phyloP scores from a whole-genome alignment of 2,329 filamentous ascomycete species.

The Talaromyces sp. region DNA sequence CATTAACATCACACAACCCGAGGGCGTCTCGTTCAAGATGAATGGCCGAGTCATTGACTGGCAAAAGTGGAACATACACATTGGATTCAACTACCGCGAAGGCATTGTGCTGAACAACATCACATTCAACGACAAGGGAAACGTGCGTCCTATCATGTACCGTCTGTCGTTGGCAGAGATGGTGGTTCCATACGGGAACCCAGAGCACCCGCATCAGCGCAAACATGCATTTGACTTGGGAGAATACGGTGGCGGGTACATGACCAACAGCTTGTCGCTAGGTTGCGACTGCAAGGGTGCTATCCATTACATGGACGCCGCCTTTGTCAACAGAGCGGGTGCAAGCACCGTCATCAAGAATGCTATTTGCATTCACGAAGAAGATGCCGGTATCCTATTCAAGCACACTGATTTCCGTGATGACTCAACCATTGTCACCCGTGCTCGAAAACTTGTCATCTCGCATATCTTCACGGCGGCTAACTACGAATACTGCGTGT shows the following conservation, averaged over 20 bases:
- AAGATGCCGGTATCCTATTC: conserved; percentile 86
- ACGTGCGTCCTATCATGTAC: conserved; percentile 75
- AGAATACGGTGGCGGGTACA: conserved; percentile 44
- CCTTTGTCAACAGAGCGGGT: conserved; percentile 74
- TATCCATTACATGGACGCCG: conserved; percentile 86
- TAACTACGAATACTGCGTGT: conserved; percentile 87
- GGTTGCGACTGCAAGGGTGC: conserved; percentile 69
- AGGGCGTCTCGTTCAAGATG: conserved; percentile 80
- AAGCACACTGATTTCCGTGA: conserved; percentile 94
- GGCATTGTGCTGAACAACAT: conserved; percentile 88
- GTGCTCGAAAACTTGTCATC: conserved; percentile 77
- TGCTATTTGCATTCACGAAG: conserved; percentile 91
- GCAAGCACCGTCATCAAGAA: conserved; percentile 81
- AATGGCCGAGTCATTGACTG: conserved; percentile 70
- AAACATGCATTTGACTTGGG: conserved; percentile 45
- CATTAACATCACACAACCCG: conserved; percentile 79
- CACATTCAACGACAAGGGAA: conserved; percentile 79
- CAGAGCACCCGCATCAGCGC: conserved; percentile 44
- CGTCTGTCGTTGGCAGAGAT: conserved; percentile 85
- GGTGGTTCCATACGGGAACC: conserved; percentile 70
- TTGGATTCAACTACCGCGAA: conserved; percentile 93
- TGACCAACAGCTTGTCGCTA: conserved; percentile 43
- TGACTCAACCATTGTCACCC: conserved; percentile 77
- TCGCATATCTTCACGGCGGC: conserved; percentile 92
- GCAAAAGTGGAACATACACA: conserved; percentile 91